phyloP scores from a whole-genome alignment of 176 grass and related monocot genomes.

The Metroxylon sagu region DNA sequence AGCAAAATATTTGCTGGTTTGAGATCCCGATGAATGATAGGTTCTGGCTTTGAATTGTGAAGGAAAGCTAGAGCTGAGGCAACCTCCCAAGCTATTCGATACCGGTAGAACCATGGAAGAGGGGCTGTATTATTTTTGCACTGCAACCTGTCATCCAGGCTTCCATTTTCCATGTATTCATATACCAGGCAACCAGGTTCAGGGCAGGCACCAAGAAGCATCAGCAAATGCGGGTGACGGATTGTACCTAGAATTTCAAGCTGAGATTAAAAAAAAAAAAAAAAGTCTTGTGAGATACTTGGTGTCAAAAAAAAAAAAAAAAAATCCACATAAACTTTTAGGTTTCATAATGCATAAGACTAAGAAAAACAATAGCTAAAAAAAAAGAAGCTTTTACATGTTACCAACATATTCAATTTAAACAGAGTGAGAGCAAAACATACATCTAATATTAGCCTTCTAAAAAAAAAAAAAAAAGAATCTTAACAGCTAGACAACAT shows the following conservation, averaged over 20 bases:
- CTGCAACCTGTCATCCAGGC: constrained; percentile 73
- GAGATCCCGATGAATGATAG: constrained; percentile 88
- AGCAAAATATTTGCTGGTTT: constrained; percentile 21
- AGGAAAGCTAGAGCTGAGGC: constrained; percentile 47
- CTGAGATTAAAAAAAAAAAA: constrained; percentile 28
- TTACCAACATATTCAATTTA: too few relatives aligned
- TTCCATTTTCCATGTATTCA: constrained; percentile 95
- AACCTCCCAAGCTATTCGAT: constrained; percentile 64
- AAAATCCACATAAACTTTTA: too few relatives aligned
- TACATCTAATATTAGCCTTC: too few relatives aligned
- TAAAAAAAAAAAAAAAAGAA: too few relatives aligned
- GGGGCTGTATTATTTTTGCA: constrained; percentile 41
- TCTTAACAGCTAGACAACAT: too few relatives aligned
- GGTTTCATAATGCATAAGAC: too few relatives aligned
- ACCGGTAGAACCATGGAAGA: constrained; percentile 56
- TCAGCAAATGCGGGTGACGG: constrained; percentile 60
- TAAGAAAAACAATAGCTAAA: too few relatives aligned
- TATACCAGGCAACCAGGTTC: constrained; percentile 78
- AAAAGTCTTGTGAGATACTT: too few relatives aligned
- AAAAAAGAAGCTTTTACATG: too few relatives aligned
- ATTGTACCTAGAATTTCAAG: constrained; percentile 61
- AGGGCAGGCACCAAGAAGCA: constrained; percentile 77
- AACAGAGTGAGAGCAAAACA: too few relatives aligned
- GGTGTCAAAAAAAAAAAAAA: too few relatives aligned
- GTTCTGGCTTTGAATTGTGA: constrained; percentile 57